Evolutionary conservation across 2,329 filamentous ascomycete genomes (phyloP), one percentile per base, ranked within the genome.

Genomic region (Ceratocystis huliohia): DNA sequence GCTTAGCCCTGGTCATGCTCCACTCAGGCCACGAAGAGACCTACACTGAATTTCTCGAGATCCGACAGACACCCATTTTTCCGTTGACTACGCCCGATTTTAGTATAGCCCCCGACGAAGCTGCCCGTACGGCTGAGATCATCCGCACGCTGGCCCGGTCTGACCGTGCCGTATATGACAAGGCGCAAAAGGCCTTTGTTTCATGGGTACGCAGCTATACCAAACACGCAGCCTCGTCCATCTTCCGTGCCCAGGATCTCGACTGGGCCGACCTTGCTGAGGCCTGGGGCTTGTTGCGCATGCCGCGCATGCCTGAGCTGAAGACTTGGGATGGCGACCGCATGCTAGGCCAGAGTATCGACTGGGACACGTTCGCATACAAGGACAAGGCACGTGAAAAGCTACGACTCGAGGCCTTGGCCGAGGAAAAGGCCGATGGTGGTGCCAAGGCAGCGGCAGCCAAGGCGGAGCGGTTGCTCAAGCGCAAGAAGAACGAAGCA

Each of bases 221-320:
- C 73, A 95, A 94, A 72, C 94, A 97, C 72, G 86, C 92, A 70
- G 91, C 93, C 0, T 87, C 85, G 68, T 95, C 91, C 72, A 97
- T 99, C 70, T 99, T 99, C 79, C 85, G 88, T 10, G 79, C 91
- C 1, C 75, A 81, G 2, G 91, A 95, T 72, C 80, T 96, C 17
- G 87, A 96, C 74, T 99, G 94, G 94, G 78, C 82, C 4, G 88
- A 91, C 65, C 80, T 94, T 0, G 93, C 86, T 0, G 80, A 84
- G 65, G 88, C 88, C 0, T 99, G 93, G 90, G 94, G 90, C 1
- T 80, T 99, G 0, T 79, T 96, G 1, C 86, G 86, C 63, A 81
- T 97, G 69, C 94, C 94, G 3, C 91, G 88, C 73, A 99, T 99
- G 94, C 93, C 94, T 0, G 94, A 99, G 75, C 78, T 90, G 65